These are phyloP conservation scores for Pseudocercospora cruenta DNA, from an alignment of 2,329 filamentous ascomycete genomes.

Conservation along the genomic window DNA sequence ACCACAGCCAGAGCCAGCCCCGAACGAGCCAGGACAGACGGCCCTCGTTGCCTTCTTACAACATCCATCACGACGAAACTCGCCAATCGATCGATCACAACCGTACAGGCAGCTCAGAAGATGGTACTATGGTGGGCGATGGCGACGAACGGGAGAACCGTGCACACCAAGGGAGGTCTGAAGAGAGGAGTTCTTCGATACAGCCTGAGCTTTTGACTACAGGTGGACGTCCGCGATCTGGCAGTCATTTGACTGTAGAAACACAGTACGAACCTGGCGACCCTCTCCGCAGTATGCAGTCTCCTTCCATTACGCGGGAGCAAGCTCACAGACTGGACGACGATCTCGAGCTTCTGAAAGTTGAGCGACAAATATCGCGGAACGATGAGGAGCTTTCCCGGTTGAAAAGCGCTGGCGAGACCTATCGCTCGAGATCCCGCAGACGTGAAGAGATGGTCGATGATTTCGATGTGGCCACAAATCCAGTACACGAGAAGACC, in stretches of 20 bases:
- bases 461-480: constrained; percentile 69
- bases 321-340: constrained; percentile 65
- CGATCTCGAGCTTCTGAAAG: constrained; percentile 66
- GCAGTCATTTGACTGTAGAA: constrained; percentile 53
- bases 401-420: constrained; percentile 46
- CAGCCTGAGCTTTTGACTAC: constrained; percentile 20
- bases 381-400: constrained; percentile 38
- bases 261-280: constrained; percentile 37
- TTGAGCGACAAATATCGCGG: constrained; percentile 63
- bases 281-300: constrained; percentile 41
- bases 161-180: background rate
- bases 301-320: constrained; percentile 62
- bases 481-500: constrained; percentile 69
- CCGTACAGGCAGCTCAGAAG: constrained; percentile 36
- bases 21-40: constrained; percentile 23
- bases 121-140: constrained; percentile 42
- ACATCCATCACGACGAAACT: constrained; percentile 34
- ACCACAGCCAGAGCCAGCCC: constrained; percentile 24
- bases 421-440: constrained; percentile 57
- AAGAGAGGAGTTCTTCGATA: background rate
- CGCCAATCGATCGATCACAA: constrained; percentile 15
- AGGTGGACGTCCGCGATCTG: constrained; percentile 25
- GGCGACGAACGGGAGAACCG: constrained; percentile 23
- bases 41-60: constrained; percentile 37
- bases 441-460: constrained; percentile 60